A percentile compares a stretch with the other conserved stretches of the same genome.
Conservation (phyloP, 306 rosid species). For the Quillaja saponaria region DNA sequence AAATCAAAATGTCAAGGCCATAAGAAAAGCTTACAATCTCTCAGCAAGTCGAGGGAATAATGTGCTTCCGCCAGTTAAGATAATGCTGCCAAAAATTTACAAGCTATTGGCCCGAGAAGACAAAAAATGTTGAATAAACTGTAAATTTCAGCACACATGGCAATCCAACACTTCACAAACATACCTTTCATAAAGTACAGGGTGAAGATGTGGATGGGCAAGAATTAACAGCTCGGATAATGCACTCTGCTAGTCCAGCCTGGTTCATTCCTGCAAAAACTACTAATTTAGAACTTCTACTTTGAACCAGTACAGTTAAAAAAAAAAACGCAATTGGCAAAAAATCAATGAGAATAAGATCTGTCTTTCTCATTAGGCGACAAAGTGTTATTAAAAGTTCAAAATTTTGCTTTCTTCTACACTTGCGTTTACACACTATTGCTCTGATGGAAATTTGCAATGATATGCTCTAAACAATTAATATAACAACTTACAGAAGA, state of each 20-base stretch:
- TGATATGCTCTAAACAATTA: too few species aligned
- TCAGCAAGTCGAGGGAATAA: constrained; percentile 76
- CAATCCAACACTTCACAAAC: constrained; percentile 11
- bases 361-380: background rate
- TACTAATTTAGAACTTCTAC: constrained; percentile 27
- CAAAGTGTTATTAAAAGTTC: background rate
- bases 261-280: constrained; percentile 81
- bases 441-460: too few species aligned
- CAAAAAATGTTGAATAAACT: constrained; percentile 1
- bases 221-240: constrained; percentile 78
- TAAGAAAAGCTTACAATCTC: constrained; percentile 68
- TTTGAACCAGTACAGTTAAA: constrained; percentile 12
- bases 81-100: constrained; percentile 60
- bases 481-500: too few species aligned
- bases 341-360: constrained; percentile 16
- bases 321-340: constrained; percentile 1
- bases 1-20: constrained; percentile 1
- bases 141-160: constrained; percentile 11
- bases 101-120: constrained; percentile 3
- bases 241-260: constrained; percentile 93
- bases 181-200: constrained; percentile 82
- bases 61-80: constrained; percentile 93
- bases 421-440: too few species aligned
- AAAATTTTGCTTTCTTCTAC: background rate
- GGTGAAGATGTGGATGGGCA: constrained; percentile 88